Conservation (phyloP, 129 eudicot species). For the Gnaphalium uliginosum region DNA sequence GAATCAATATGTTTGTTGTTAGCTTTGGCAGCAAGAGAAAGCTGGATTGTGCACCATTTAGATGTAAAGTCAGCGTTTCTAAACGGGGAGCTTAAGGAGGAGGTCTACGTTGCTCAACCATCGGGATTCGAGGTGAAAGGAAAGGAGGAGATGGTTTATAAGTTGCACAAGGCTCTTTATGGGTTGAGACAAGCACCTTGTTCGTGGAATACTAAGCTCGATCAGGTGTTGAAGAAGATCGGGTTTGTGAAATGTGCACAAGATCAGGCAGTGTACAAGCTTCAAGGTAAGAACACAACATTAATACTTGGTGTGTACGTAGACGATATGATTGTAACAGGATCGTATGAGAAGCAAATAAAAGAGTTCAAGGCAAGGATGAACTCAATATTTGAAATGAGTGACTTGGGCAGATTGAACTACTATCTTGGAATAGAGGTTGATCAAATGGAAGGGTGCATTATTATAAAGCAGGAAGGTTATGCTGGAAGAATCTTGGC, state of each 20-base stretch:
- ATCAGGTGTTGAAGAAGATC: neutral
- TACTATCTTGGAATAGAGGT: conserved; percentile 1
- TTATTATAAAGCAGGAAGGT: neutral
- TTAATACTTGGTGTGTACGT: conserved; percentile 20
- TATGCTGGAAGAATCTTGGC: neutral
- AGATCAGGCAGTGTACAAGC: conserved; percentile 15
- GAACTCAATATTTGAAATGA: conserved; percentile 5
- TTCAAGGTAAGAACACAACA: neutral
- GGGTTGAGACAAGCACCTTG: neutral
- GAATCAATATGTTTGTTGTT: too few species aligned
- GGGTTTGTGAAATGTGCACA: neutral
- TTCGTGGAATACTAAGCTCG: neutral
- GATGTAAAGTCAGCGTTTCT: too few species aligned
- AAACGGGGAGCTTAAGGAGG: too few species aligned
- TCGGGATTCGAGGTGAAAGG: too few species aligned
- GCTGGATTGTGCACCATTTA: too few species aligned
- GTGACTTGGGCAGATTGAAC: neutral
- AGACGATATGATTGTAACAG: neutral
- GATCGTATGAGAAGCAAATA: neutral
- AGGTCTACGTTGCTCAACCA: too few species aligned
- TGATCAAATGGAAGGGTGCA: neutral
- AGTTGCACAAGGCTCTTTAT: neutral
- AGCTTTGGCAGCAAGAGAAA: too few species aligned
- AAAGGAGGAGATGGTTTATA: too few species aligned
- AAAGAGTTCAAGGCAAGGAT: neutral